Evolutionary conservation across 2,329 filamentous ascomycete species (phyloP), one percentile per base, ranked within the genome.

Genomic region (Aspergillus fumigatus): DNA sequence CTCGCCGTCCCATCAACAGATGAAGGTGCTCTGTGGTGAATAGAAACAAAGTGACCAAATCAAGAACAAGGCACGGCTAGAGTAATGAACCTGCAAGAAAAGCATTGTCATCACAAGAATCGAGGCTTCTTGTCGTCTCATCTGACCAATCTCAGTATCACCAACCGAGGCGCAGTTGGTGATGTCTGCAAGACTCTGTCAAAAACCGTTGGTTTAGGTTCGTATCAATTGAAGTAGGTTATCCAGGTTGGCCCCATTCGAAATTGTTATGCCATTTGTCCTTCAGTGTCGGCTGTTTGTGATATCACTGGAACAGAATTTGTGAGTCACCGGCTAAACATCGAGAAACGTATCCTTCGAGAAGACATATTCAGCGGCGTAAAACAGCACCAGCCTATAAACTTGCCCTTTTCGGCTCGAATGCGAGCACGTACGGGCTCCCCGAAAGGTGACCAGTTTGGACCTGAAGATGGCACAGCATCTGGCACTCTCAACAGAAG

Each of bases 121-220:
- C 21, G 47, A 52, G 54, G 53, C 25, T 54, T 50, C 53, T 55
- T 48, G 52, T 57, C 54, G 50, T 52, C n/a, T 29, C 19, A 35
- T 47, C 41, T 41, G 58, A 49, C 62, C 62, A 64, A 64, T 63
- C 52, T 59, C 54, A 48, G 55, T 51, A 49, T 50, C 59, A 52
- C 52, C 32, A 48, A 50, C 45, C 45, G 60, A 62, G 60, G 65
- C 64, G 65, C 64, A 65, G 66, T 68, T 68, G 66, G 65, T 68
- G 65, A 69, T 66, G 63, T 54, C 55, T 59, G 58, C 53, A 56
- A 58, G 55, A 41, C 48, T 26, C 43, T 8, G 23, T 14, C 35
- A 3, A 41, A 27, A 27, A 19, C 25, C 40, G 29, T 50, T 35
- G 55, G 51, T 50, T 7, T 17, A 41, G 47, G 19, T 21, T 41